These are phyloP conservation scores for Boletales sp. DNA, from an alignment of 768 basidiomycete genomes.

Conservation along the genomic window DNA sequence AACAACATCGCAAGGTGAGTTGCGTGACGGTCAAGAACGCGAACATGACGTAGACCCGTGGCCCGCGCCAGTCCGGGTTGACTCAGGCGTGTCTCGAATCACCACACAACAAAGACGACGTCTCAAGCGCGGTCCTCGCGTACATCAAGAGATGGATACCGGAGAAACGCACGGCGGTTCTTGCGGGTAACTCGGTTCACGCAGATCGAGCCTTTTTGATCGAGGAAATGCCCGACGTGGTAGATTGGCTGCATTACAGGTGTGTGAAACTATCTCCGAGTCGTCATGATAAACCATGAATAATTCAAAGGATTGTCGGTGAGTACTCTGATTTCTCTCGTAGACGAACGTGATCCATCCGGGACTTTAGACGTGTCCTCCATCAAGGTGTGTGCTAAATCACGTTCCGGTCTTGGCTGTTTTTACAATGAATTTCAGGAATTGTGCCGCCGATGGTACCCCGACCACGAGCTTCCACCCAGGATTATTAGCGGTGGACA, in stretches of 20 bases:
- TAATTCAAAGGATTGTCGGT: conserved; percentile 61
- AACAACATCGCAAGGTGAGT: conserved; percentile 72
- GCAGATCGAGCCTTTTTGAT: conserved; percentile 70
- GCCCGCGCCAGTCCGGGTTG: conserved; percentile 62
- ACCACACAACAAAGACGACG: conserved; percentile 55
- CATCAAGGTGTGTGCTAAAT: conserved; percentile 52
- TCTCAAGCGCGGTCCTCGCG: conserved; percentile 55
- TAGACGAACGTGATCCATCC: background rate
- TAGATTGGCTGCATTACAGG: conserved; percentile 84
- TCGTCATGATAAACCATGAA: background rate
- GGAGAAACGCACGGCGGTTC: conserved; percentile 50
- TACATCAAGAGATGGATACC: conserved; percentile 91
- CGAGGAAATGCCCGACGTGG: conserved; percentile 76
- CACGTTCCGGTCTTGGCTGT: background rate
- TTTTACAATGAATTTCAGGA: conserved; percentile 45
- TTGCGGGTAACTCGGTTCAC: conserved; percentile 90
- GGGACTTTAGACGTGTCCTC: conserved; percentile 68
- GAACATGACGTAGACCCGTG: background rate
- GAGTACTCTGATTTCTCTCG: conserved; percentile 24
- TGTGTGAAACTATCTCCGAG: conserved; percentile 20
- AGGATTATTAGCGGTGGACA: conserved; percentile 44
- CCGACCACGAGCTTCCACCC: conserved; percentile 23
- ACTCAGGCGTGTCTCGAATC: conserved; percentile 78
- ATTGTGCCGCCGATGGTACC: conserved; percentile 71
- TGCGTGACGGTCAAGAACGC: background rate